Evolutionary conservation across 768 basidiomycete genomes (phyloP), one percentile per base, ranked within the genome.

Genomic region (Auricularia sp.): DNA sequence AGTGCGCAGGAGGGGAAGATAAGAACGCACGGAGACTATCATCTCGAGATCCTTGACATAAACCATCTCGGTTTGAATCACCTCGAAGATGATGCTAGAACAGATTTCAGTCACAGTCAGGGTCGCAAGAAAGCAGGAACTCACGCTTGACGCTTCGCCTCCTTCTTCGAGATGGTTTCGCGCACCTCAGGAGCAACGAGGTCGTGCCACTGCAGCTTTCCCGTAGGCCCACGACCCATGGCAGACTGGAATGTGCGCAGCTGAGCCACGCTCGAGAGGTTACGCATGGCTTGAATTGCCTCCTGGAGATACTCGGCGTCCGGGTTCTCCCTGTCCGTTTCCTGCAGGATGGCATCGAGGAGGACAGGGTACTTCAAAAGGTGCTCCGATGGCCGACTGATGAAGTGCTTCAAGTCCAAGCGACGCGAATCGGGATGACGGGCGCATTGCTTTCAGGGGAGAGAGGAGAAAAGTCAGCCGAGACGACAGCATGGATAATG

Each of bases 41-140:
- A 87, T 89, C 74, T 93, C 90, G 65, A 97, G 75, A 78, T 97
- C 93, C 69, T 87, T 90, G 34, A 96, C 93, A 71, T 95, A 97
- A 34, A 86, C 85, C 92, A 96, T 96, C 74, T 97, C 93, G 67
- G 91, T 90, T 74, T 96, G 91, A 74, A 97, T 96, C 66, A 96
- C 74, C 77, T 97, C 93, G 70, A 95, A 97, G 61, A 96, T 93
- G 70, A 93, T 86, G 54, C 92, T 93, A 67, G 21, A 16, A 51
- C 43, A 16, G 6, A 51, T 1, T 8, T 51, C 14, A 36, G 43
- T 43, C 16, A 58, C 3, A 18, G 65, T 29, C 54, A 36, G 33
- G 14, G 36, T 43, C 4, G 56, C 18, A 5, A 29, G 21, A n/a
- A 42, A 42, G 54, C 21, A 10, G 23, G 1, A 2, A 75, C 90